Base-by-base conservation (phyloP, 2,329 filamentous ascomycete genomes). In the Aspergillus uvarum region DNA sequence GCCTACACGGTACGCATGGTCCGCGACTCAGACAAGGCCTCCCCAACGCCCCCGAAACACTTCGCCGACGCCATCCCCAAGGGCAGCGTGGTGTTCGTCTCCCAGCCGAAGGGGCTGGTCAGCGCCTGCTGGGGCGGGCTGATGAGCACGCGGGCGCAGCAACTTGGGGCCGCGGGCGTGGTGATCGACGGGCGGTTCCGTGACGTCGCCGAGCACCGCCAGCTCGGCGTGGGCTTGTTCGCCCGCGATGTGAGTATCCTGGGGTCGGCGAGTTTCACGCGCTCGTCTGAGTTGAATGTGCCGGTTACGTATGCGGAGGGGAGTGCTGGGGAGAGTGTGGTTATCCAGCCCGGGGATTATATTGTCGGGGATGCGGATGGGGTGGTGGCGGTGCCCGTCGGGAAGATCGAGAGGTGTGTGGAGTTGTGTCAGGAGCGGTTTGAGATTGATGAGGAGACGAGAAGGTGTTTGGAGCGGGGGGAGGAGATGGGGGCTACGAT, bases 121-220 rank as follows among this genome's bases (percentile, higher is more conserved):
- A 73, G 68, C 38, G 74, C 75, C 5, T 76, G 73, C 58, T 79
- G 70, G 68, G 76, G 76, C 16, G 76, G 76, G 1, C 59, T 79
- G 47, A 79, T 79, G 76, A 72, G 69, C 32, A 73, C 71, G 5
- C 63, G 74, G 2, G 72, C 74, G 0, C 68, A 74, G 60, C 63
- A 67, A 19, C 61, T 72, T 1, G 75, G 74, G 5, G 75, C 75
- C 3, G 68, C 68, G 4, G 76, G 76, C 16, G 73, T 76, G 4
- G 69, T 79, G 5, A 70, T 79, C 51, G 76, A 79, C 64, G 76
- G 76, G 6, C 69, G 70, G 11, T 74, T 78, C 61, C 64, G 76
- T 14, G 74, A 77, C 60, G 59, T 78, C 5, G 59, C 70, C 22
- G 76, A 77, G 59, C 71, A 74, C 49, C 64, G 65, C 3, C 66